Evolutionary conservation across 805 yeast species (phyloP).

Genomic region (Myxozyma nipponensis): DNA sequence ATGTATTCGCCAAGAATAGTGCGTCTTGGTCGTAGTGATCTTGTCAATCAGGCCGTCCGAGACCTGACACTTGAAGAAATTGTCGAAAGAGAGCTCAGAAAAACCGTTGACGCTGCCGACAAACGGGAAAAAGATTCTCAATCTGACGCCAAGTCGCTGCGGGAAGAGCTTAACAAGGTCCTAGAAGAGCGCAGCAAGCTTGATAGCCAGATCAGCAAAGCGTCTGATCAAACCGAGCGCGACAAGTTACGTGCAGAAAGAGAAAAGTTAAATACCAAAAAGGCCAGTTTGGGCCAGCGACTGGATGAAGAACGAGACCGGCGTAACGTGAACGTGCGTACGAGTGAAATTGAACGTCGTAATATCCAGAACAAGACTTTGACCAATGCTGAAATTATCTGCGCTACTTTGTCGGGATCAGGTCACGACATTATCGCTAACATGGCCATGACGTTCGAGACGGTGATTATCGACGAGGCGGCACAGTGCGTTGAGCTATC

Average conservation of each 20-base stretch:
- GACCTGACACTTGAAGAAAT: constrained; percentile 82
- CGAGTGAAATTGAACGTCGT: constrained; percentile 72
- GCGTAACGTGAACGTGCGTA: constrained; percentile 63
- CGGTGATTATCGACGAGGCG: constrained; percentile 94
- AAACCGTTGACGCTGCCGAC: constrained; percentile 19
- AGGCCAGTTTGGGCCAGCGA: constrained; percentile 66
- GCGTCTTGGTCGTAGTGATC: constrained; percentile 86
- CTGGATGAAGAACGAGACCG: constrained; percentile 77
- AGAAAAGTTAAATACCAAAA: constrained; percentile 54
- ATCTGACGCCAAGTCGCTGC: constrained; percentile 40
- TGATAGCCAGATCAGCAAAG: constrained; percentile 41
- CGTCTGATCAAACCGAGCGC: constrained; percentile 31
- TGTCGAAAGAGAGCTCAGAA: constrained; percentile 56
- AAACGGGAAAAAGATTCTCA: constrained; percentile 32
- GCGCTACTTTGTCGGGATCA: constrained; percentile 89
- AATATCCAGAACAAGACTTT: constrained; percentile 70
- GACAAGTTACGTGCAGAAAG: constrained; percentile 41
- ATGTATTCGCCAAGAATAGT: constrained; percentile 63
- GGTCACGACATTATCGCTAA: constrained; percentile 83
- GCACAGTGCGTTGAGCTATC: constrained; percentile 95
- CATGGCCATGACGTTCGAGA: constrained; percentile 73
- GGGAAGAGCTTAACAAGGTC: constrained; percentile 50
- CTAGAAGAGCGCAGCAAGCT: constrained; percentile 56
- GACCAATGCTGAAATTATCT: constrained; percentile 74
- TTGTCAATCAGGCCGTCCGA: constrained; percentile 73